Evolutionary conservation across 371 early-diverging fungal species (phyloP), one percentile per base, ranked within the genome.

Genomic region (Apophysomyces variabilis): DNA sequence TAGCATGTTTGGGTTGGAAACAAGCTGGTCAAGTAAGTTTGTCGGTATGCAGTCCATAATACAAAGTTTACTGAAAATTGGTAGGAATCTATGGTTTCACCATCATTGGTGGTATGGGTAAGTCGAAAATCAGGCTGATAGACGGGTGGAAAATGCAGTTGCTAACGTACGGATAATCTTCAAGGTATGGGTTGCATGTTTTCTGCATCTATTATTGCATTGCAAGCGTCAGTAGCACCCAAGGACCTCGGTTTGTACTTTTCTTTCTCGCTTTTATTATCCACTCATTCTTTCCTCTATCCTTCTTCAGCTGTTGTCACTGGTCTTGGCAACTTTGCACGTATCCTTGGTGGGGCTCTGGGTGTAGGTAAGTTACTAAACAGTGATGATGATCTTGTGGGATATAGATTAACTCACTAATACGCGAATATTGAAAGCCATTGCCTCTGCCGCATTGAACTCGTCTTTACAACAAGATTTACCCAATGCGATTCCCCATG

Each of bases 341-440:
- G 79, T 47, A 72, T 84, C 7, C 64, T 84, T 3, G 84, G 84
- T 68, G 84, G 81, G 57, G 84, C 84, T 8, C 59, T 80, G 35
- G 84, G 84, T 60, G 72, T 82, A 6, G 18, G 47, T 61, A 46
- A 16, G 62, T 61, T 26, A 35, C 41, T 12, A 37, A 8, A 13
- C 13, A 35, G 1, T 9, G 37, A 37, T 36, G 13, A n/a, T 61
- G 56, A 56, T 38, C 9, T 14, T 26, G 26, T 26, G 26, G 26
- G 26, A 26, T 26, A 1, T 26, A 26, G 0, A 26, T 0, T 1
- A 26, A 26, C 26, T 26, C 2, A 26, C 26, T 26, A 26, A 1
- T 26, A 26, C 26, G 26, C 26, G n/a, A 21, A 37, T n/a, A 9
- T n/a, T n/a, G 13, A 4, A 47, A 71, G 81, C 84, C 6, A 76